Evolutionary conservation across 2,329 filamentous ascomycete genomes (phyloP), one percentile per base, ranked within the genome.

Genomic region (Colletotrichum sansevieriae): DNA sequence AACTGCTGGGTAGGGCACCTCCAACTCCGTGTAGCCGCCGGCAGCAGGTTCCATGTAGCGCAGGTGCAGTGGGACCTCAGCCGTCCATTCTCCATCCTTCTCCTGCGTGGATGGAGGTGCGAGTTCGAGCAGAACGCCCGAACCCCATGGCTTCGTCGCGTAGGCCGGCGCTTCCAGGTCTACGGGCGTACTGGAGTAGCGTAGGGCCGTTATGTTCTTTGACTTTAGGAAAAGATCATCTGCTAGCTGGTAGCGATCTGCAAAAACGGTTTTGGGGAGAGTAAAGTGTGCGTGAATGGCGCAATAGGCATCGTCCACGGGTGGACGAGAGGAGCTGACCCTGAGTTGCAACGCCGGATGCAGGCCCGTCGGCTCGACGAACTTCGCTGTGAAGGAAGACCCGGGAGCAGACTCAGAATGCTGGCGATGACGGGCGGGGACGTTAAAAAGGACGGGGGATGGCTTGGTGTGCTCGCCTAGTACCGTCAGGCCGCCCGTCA

Each of bases 131-230:
- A 98, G 84, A 15, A 94, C 84, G 15, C 87, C 89, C 0, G 92
- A 95, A 5, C 95, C 95, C 95, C 95, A 98, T 37, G 84, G 79
- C 7, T 85, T 76, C 35, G 94, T 86, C 2, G 90, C 88, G 83
- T 97, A 98, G 74, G 91, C 91, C 1, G 95, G 95, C 0, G 94
- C 94, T 81, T 98, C 95, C 61, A 98, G 90, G 73, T 98, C 95
- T 7, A 95, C 92, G 20, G 93, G 92, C 12, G 92, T 87, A 29
- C 89, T 90, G 13, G 93, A 86, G 71, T 91, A 88, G 51, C 86
- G 89, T 46, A 97, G 81, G 2, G 87, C 83, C 2, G 85, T 83
- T 20, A 98, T 85, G 75, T 97, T 93, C 74, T 97, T 94, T 1
- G 93, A 95, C 3, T 88, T 79, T 35, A 97, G 85, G 80, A 97